A percentile compares a stretch with the other conserved stretches of the same genome.
These are phyloP conservation scores for Lonicera japonica DNA, from an alignment of 129 eudicot species.

Conservation along the genomic window DNA sequence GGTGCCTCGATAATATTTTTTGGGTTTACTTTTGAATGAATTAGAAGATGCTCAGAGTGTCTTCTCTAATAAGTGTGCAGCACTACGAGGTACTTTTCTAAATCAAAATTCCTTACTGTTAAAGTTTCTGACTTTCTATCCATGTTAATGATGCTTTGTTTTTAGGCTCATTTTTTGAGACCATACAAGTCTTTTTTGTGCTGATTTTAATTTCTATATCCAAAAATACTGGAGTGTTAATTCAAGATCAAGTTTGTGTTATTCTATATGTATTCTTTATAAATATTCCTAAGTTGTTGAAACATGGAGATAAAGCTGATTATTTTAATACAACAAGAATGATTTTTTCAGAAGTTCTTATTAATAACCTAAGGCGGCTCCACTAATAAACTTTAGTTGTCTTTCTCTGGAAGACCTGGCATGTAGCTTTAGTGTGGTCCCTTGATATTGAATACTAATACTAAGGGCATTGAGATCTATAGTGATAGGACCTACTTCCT, in stretches of 20 bases:
- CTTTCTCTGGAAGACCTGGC: not conserved
- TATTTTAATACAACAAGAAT: too few relatives aligned
- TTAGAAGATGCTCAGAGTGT: slow-evolving; percentile 40
- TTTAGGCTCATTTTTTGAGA: not conserved
- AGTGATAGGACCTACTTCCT: too few relatives aligned
- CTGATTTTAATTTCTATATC: too few relatives aligned
- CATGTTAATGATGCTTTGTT: not conserved
- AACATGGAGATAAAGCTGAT: too few relatives aligned
- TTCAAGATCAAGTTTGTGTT: slow-evolving; percentile 55
- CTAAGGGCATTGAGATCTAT: too few relatives aligned
- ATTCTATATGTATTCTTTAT: slow-evolving; percentile 41
- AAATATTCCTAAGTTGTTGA: not conserved
- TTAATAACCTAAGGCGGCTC: not conserved
- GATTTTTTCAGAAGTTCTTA: too few relatives aligned
- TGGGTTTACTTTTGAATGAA: slow-evolving; percentile 29
- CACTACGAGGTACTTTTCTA: slow-evolving; percentile 47
- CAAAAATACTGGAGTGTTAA: slow-evolving; percentile 45
- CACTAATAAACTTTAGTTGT: not conserved
- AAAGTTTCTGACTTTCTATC: not conserved
- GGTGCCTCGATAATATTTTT: slow-evolving; percentile 53
- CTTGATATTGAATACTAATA: too few relatives aligned
- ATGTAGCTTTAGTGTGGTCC: too few relatives aligned
- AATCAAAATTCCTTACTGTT: not conserved
- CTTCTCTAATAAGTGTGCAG: slow-evolving; percentile 40
- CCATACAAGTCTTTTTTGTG: not conserved